Conservation (phyloP, 805 yeast species). For the Kodamaea kaohsiungensis region DNA sequence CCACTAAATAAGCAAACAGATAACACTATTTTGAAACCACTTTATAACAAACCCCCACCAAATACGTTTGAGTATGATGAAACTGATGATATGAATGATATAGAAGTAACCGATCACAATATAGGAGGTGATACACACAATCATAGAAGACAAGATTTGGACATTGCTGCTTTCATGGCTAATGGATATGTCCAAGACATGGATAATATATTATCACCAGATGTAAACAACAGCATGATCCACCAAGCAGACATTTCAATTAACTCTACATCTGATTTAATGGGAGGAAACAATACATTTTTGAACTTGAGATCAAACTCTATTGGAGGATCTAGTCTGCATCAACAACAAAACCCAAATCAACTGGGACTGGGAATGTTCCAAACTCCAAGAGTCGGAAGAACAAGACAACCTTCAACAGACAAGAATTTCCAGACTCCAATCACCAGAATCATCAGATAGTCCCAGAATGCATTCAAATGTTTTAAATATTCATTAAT, state of each 20-base stretch:
- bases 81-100: slow-evolving; percentile 12
- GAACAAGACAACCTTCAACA: slow-evolving; percentile 39
- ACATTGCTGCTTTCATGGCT: slow-evolving; percentile 34
- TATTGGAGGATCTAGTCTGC: slow-evolving; percentile 10
- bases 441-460: slow-evolving; percentile 37
- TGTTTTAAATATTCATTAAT: neutral
- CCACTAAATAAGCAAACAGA: slow-evolving; percentile 24
- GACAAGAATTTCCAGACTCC: slow-evolving; percentile 46
- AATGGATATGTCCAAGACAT: slow-evolving; percentile 25
- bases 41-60: slow-evolving; percentile 18
- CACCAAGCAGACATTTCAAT: slow-evolving; percentile 36
- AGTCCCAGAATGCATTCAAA: slow-evolving; percentile 4
- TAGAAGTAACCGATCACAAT: neutral
- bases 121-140: neutral
- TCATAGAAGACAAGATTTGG: slow-evolving; percentile 12
- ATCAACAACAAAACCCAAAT: slow-evolving; percentile 3
- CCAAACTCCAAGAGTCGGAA: slow-evolving; percentile 42
- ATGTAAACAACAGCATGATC: slow-evolving; percentile 29
- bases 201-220: slow-evolving; percentile 19
- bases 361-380: slow-evolving; percentile 14
- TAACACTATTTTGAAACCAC: slow-evolving; percentile 32
- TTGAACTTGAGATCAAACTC: slow-evolving; percentile 20
- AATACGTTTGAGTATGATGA: slow-evolving; percentile 15
- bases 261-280: slow-evolving; percentile 29
- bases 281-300: slow-evolving; percentile 29